A percentile compares a stretch with the other conserved stretches of the same genome.
Conservation (phyloP, 75 land plant species). For the Adiantum capillusveneris region DNA sequence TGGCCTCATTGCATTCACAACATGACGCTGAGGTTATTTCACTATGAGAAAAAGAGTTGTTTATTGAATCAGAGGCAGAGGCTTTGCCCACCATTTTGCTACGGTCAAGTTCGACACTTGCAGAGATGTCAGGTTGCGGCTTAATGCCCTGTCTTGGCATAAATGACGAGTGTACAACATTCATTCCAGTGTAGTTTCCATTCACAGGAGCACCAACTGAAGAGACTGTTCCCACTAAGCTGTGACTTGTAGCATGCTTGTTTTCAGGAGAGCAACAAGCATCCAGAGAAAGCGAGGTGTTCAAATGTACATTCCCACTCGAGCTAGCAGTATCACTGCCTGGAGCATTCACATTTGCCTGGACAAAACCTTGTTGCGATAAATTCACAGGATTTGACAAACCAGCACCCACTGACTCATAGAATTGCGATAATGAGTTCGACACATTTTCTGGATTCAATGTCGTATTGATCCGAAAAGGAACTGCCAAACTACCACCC, state of each 20-base stretch:
- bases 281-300: constrained; percentile 1
- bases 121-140: too few relatives aligned
- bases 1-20: neutral
- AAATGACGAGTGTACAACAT: neutral
- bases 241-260: neutral
- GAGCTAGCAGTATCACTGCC: too few relatives aligned
- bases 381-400: too few relatives aligned
- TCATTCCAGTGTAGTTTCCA: neutral
- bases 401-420: too few relatives aligned
- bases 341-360: too few relatives aligned
- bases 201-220: neutral
- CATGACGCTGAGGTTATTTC: neutral
- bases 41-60: neutral
- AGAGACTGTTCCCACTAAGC: neutral
- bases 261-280: constrained; percentile 6
- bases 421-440: too few relatives aligned
- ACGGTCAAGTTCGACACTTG: neutral
- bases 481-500: too few relatives aligned
- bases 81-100: neutral
- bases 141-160: neutral
- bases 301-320: constrained; percentile 1
- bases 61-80: neutral
- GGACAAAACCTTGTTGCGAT: too few relatives aligned
- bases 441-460: too few relatives aligned
- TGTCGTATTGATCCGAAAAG: too few relatives aligned